A percentile compares a stretch with the other conserved stretches of the same genome.
phyloP scores from a whole-genome alignment of 805 yeast species.

The Pichia heedii region DNA sequence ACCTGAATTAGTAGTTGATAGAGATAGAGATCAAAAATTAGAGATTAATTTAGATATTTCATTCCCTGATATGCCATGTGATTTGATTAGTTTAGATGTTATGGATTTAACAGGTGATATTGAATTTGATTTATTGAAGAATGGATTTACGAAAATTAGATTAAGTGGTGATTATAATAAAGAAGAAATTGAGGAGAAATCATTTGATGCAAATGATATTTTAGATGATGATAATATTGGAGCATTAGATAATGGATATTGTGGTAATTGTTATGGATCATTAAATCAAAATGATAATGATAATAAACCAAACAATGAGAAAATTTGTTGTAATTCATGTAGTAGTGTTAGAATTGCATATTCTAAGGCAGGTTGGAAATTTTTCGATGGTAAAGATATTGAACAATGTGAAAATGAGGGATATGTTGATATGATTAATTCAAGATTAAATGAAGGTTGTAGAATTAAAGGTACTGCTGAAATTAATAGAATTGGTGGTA shows the following conservation, averaged over 20 bases:
- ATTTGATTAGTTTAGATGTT: conserved; percentile 67
- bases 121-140: conserved; percentile 60
- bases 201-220: conserved; percentile 33
- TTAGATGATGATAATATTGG: conserved; percentile 15
- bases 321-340: conserved; percentile 78
- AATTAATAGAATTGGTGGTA: conserved; percentile 82
- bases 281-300: conserved; percentile 46
- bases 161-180: conserved; percentile 41
- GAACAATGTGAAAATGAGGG: conserved; percentile 90
- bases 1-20: conserved; percentile 85
- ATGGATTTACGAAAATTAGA: conserved; percentile 67
- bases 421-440: conserved; percentile 54
- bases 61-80: conserved; percentile 85
- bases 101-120: conserved; percentile 85
- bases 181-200: conserved; percentile 30
- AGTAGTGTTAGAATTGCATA: conserved; percentile 75
- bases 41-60: conserved; percentile 74
- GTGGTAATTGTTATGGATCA: conserved; percentile 93
- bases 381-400: conserved; percentile 78
- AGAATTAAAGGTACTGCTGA: conserved; percentile 70
- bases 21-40: conserved; percentile 65
- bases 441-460: conserved; percentile 75
- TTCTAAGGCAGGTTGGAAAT: conserved; percentile 73
- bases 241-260: conserved; percentile 33
- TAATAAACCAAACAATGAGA: conserved; percentile 29